Evolutionary conservation across 768 basidiomycete species (phyloP).

Genomic region (Leucocoprinus birnbaumii): DNA sequence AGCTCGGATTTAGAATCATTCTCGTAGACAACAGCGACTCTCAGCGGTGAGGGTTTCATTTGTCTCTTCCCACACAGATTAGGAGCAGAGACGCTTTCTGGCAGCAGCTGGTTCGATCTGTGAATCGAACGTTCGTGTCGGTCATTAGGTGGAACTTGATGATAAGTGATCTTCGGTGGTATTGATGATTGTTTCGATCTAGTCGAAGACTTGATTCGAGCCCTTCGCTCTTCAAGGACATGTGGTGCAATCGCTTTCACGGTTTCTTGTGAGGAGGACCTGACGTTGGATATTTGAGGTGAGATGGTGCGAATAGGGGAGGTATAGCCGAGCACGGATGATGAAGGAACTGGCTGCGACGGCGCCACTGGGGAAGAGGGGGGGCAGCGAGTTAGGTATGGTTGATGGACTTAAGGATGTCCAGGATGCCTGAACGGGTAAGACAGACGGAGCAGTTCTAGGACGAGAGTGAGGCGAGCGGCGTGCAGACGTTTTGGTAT

Average conservation of each 20-base stretch:
- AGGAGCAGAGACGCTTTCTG: not conserved
- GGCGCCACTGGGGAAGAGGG: not conserved
- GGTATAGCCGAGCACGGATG: not conserved
- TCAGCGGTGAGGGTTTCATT: conserved; percentile 1
- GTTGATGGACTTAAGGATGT: not conserved
- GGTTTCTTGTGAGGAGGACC: conserved; percentile 37
- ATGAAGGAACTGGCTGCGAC: not conserved
- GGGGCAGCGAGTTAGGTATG: not conserved
- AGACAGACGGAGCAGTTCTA: not conserved
- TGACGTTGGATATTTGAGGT: conserved; percentile 21
- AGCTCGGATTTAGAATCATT: not conserved
- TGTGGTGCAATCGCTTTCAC: conserved; percentile 45
- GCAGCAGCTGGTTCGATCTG: not conserved
- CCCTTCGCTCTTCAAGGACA: conserved; percentile 36
- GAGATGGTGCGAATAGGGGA: conserved; percentile 9
- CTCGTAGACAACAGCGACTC: conserved; percentile 5
- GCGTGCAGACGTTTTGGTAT: not conserved
- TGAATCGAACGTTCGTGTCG: not conserved
- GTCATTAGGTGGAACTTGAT: not conserved
- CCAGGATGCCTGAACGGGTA: not conserved
- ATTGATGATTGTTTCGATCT: not conserved
- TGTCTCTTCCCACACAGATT: not conserved
- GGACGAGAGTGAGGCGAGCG: not conserved
- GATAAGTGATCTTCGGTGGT: not conserved
- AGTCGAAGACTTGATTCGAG: not conserved